Conservation (phyloP, 2,329 filamentous ascomycete species). For the Venturia effusa region DNA sequence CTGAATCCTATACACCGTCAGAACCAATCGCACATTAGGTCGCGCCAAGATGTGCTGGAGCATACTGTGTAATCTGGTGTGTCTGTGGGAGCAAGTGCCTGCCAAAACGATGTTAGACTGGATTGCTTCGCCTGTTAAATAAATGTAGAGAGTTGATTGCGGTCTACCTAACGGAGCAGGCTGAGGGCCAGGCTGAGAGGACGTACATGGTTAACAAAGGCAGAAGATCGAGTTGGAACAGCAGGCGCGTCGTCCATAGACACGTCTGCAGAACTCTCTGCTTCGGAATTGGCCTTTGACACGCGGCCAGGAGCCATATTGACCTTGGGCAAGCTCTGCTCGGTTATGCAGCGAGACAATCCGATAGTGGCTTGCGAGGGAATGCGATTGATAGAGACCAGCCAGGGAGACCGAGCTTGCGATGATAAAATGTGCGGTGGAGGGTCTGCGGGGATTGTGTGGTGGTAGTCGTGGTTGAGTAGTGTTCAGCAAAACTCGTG, state of each 20-base stretch:
- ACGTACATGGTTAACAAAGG: conserved; percentile 9
- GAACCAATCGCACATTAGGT: background rate
- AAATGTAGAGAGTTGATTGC: background rate
- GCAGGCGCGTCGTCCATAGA: conserved; percentile 10
- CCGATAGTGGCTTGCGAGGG: background rate
- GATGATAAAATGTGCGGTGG: background rate
- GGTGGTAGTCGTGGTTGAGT: background rate
- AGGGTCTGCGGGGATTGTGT: background rate
- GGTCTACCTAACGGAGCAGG: background rate
- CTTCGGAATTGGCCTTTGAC: conserved; percentile 8
- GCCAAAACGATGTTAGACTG: conserved; percentile 17
- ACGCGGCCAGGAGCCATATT: conserved; percentile 11
- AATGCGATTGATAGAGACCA: background rate
- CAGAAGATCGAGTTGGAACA: conserved; percentile 4
- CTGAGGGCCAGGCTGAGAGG: conserved; percentile 9
- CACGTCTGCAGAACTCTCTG: conserved; percentile 9
- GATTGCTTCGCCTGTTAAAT: background rate
- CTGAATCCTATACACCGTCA: conserved; percentile 41
- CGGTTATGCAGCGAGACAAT: conserved; percentile 5
- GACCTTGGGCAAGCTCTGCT: background rate
- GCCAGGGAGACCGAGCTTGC: background rate
- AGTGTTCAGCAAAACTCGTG: background rate
- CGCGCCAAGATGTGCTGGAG: conserved; percentile 10
- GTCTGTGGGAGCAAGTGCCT: conserved; percentile 38
- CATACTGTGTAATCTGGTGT: conserved; percentile 52